Percentiles rank a stretch among this genome's conserved stretches.
Conservation (phyloP, 805 yeast species). For the Kregervanrija delftensis region DNA sequence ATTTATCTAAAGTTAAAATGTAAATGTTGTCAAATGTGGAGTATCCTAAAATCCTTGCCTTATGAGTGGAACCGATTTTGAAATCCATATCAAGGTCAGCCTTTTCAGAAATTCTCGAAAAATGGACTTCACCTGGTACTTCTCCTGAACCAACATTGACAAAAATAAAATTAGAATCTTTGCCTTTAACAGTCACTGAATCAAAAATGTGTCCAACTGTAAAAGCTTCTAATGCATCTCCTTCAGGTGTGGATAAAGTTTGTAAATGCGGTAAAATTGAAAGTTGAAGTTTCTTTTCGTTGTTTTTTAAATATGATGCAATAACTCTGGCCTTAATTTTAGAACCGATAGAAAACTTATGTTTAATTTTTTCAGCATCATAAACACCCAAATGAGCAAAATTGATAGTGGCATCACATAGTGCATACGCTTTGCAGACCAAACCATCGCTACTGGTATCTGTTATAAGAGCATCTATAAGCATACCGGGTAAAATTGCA, state of each 20-base stretch:
- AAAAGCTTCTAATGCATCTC: slow-evolving; percentile 48
- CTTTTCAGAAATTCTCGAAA: slow-evolving; percentile 56
- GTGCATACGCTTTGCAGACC: slow-evolving; percentile 65
- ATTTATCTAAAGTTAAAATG: slow-evolving; percentile 62
- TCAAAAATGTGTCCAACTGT: slow-evolving; percentile 72
- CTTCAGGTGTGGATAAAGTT: slow-evolving; percentile 21
- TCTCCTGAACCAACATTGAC: slow-evolving; percentile 49
- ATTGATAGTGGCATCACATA: slow-evolving; percentile 64
- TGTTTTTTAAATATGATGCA: slow-evolving; percentile 42
- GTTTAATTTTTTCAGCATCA: slow-evolving; percentile 39
- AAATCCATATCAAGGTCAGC: slow-evolving; percentile 41
- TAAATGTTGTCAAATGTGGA: slow-evolving; percentile 60
- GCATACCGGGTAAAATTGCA: slow-evolving; percentile 78
- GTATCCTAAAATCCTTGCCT: slow-evolving; percentile 72
- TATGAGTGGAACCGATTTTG: slow-evolving; percentile 57
- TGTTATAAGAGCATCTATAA: slow-evolving; percentile 66
- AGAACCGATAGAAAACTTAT: slow-evolving; percentile 62
- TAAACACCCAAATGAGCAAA: slow-evolving; percentile 53
- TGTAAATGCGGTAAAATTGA: slow-evolving; percentile 56
- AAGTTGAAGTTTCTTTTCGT: slow-evolving; percentile 53
- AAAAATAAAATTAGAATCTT: slow-evolving; percentile 49
- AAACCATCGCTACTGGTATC: slow-evolving; percentile 58
- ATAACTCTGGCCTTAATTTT: slow-evolving; percentile 63
- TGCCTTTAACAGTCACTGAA: slow-evolving; percentile 51
- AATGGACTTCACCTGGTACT: slow-evolving; percentile 66